Percentiles rank a stretch among this genome's conserved stretches.
phyloP scores from a whole-genome alignment of 306 rosid species.

The Oxytropis ochrocephala region DNA sequence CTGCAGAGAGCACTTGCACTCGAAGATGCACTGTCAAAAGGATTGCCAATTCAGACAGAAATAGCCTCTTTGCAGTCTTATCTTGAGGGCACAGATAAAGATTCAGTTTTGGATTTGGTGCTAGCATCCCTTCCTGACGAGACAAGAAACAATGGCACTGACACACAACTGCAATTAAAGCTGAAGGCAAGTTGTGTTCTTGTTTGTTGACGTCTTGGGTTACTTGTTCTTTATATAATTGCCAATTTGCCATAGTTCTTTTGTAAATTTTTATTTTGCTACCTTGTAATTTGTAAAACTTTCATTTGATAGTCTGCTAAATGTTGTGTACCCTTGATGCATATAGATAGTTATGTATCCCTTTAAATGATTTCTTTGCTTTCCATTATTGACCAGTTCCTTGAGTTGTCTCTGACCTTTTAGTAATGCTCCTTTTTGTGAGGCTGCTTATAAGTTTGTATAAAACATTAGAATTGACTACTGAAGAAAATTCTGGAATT shows the following conservation, averaged over 20 bases:
- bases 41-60: constrained; percentile 80
- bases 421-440: constrained; percentile 9
- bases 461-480: not conserved
- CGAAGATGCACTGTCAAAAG: constrained; percentile 85
- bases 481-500: constrained; percentile 5
- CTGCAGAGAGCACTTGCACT: constrained; percentile 87
- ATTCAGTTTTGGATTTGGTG: constrained; percentile 76
- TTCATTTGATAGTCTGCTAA: not conserved
- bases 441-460: not conserved
- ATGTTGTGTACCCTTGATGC: not conserved
- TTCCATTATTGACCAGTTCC: constrained; percentile 7
- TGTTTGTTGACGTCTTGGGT: constrained; percentile 11
- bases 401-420: not conserved
- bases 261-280: constrained; percentile 10
- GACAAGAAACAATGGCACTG: constrained; percentile 59
- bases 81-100: constrained; percentile 74
- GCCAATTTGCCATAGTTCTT: not conserved
- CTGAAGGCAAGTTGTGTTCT: constrained; percentile 54
- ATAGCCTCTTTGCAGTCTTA: constrained; percentile 50
- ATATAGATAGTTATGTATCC: not conserved
- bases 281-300: not conserved
- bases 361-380: not conserved
- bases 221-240: constrained; percentile 7
- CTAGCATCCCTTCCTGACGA: constrained; percentile 85
- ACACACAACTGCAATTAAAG: constrained; percentile 65